Evolutionary conservation across 441 rosid genomes (phyloP), one percentile per base, ranked within the genome.

Genomic region (Theobroma grandiflorum): DNA sequence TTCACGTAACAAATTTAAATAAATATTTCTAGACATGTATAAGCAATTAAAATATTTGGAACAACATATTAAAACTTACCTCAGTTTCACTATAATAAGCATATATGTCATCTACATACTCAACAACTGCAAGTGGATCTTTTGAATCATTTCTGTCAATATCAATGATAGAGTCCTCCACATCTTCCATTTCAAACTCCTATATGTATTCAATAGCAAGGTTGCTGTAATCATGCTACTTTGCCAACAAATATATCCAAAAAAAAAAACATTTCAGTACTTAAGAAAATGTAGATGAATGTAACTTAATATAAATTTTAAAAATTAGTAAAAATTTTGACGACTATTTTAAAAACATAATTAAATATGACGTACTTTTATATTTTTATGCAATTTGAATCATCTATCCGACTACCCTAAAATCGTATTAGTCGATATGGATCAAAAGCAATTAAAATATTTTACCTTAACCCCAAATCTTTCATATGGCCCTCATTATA

Each of bases 171-270:
- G 58, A 50, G 5, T 50, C 58, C 59, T 31, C 59, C 26, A 43
- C 8, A 70, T 49, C 74, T 49, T 49, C 74, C 74, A 70, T 70
- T 70, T 70, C 74, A 70, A 70, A 31, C 8, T 70, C 74, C 74
- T 70, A 15, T 33, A n/a, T n/a, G 4, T 31, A 38, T 70, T 70
- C 74, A 49, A 31, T 70, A 31, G 14, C 47, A 47, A 31, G 22
- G 9, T 14, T 47, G 40, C 45, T 43, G 38, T 14, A 26, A 26
- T 69, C 37, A 45, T 45, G 57, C 57, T 26, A n/a, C n/a, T 47
- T 47, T 69, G 74, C 40, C 74, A 52, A 52, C 1, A 42, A 42
- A 42, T 42, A 42, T 42, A 42, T 66, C 66, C 12, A 8, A 33
- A 62, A 33, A 33, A 59, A 33, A 14, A 33, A 62, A 8, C 26